These are phyloP conservation scores for Trichoderma orchidacearum DNA, from an alignment of 495 filamentous ascomycete genomes.

Conservation along the genomic window DNA sequence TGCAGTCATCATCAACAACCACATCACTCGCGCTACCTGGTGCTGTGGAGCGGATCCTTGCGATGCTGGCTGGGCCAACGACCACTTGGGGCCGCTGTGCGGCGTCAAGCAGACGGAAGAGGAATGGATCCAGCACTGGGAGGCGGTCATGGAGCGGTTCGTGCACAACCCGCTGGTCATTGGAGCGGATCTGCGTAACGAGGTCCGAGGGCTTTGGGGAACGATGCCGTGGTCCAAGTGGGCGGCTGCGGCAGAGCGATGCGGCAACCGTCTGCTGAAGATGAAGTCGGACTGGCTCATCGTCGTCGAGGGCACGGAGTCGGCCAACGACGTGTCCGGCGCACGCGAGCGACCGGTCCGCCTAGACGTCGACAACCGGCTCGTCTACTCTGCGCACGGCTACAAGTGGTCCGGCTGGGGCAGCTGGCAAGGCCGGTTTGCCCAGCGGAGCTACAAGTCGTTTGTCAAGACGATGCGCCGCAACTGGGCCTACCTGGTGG, in stretches of 20 bases:
- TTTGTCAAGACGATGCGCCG: constrained; percentile 42
- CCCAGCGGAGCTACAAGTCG: constrained; percentile 36
- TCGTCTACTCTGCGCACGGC: constrained; percentile 51
- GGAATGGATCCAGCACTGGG: constrained; percentile 47
- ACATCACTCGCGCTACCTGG: constrained; percentile 48
- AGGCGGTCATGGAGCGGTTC: constrained; percentile 38
- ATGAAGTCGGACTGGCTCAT: constrained; percentile 48
- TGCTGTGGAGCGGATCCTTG: constrained; percentile 48
- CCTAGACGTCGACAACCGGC: constrained; percentile 32
- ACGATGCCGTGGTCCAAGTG: constrained; percentile 45
- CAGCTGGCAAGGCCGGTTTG: constrained; percentile 33
- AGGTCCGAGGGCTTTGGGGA: constrained; percentile 47
- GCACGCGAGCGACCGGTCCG: constrained; percentile 33
- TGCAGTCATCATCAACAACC: constrained; percentile 47
- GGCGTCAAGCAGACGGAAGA: constrained; percentile 40
- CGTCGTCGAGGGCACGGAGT: constrained; percentile 46
- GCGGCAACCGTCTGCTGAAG: constrained; percentile 37
- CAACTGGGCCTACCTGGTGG: constrained; percentile 48
- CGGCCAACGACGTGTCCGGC: constrained; percentile 40
- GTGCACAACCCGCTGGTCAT: constrained; percentile 38
- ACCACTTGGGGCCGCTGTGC: constrained; percentile 37
- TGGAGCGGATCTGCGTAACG: constrained; percentile 46
- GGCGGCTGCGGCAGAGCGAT: constrained; percentile 43
- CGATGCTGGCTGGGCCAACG: constrained; percentile 44
- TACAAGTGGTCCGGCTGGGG: constrained; percentile 52